Conservation (phyloP, 768 basidiomycete genomes). For the Tephrocybe sp. region DNA sequence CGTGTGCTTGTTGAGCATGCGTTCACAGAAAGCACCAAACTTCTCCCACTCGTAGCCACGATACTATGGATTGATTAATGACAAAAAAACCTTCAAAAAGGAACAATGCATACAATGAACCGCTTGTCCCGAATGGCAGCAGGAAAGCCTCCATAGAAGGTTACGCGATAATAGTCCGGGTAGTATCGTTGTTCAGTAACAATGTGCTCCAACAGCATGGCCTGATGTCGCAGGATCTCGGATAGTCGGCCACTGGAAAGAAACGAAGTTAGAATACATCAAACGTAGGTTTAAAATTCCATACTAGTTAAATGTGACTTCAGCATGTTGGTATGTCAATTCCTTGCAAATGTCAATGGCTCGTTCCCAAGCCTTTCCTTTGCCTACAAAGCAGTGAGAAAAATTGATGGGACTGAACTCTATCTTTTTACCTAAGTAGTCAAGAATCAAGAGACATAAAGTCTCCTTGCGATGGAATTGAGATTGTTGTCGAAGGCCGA, state of each 20-base stretch:
- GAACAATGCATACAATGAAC: slow-evolving; percentile 68
- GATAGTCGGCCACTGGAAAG: slow-evolving; percentile 66
- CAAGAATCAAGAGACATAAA: slow-evolving; percentile 85
- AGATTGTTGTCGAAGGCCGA: slow-evolving; percentile 87
- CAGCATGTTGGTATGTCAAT: slow-evolving; percentile 82
- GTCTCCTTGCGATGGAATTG: slow-evolving; percentile 95
- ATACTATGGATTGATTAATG: slow-evolving; percentile 48
- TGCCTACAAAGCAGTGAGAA: slow-evolving; percentile 46
- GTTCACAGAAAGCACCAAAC: slow-evolving; percentile 83
- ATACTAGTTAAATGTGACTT: slow-evolving; percentile 89
- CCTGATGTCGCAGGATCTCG: slow-evolving; percentile 84
- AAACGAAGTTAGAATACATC: background rate
- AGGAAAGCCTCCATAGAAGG: slow-evolving; percentile 92
- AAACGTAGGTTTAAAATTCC: slow-evolving; percentile 19
- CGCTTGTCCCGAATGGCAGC: slow-evolving; percentile 83
- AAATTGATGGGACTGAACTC: slow-evolving; percentile 1
- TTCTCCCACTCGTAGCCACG: slow-evolving; percentile 97
- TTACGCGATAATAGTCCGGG: slow-evolving; percentile 90
- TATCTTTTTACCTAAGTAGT: slow-evolving; percentile 71
- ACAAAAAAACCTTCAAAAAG: slow-evolving; percentile 2
- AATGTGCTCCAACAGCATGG: slow-evolving; percentile 84
- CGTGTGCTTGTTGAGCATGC: slow-evolving; percentile 88
- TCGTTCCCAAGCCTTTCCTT: slow-evolving; percentile 97
- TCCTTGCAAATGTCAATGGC: slow-evolving; percentile 94
- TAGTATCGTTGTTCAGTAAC: slow-evolving; percentile 81